phyloP scores from a whole-genome alignment of 73 alveolate species.

The Stentor coeruleus region DNA sequence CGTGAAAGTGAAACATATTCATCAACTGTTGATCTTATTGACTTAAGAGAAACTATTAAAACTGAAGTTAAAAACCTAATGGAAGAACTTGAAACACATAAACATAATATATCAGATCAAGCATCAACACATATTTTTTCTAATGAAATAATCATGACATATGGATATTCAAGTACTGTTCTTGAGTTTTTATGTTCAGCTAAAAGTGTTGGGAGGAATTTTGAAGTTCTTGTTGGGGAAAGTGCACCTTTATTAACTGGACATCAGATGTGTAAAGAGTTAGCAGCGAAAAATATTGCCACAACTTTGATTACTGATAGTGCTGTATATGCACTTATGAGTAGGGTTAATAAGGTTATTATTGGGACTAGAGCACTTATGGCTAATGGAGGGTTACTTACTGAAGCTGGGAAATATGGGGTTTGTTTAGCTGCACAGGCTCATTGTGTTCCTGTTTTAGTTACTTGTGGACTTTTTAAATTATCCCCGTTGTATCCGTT shows the following conservation, averaged over 20 bases:
- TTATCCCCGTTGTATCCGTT: constrained; percentile 90
- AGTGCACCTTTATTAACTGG: constrained; percentile 69
- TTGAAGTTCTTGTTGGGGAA: constrained; percentile 81
- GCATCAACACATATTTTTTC: constrained; percentile 55
- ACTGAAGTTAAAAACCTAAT: constrained; percentile 42
- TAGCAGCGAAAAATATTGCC: constrained; percentile 61
- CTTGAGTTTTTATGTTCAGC: constrained; percentile 69
- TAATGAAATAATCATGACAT: constrained; percentile 71
- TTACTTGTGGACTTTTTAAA: constrained; percentile 75
- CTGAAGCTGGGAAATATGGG: constrained; percentile 84
- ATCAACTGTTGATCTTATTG: constrained; percentile 25
- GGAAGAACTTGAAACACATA: constrained; percentile 47
- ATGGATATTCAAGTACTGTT: constrained; percentile 72
- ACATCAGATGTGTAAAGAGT: constrained; percentile 66
- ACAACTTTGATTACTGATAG: constrained; percentile 74
- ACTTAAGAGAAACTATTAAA: constrained; percentile 33
- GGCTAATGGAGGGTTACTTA: constrained; percentile 94
- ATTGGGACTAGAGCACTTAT: constrained; percentile 86
- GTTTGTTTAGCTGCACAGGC: constrained; percentile 80
- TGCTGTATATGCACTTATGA: constrained; percentile 78
- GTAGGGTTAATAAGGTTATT: constrained; percentile 78
- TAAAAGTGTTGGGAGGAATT: constrained; percentile 48
- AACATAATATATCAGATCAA: constrained; percentile 69
- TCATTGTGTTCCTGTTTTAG: constrained; percentile 87
- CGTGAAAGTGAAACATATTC: constrained; percentile 30